Percentiles rank a stretch among this genome's conserved stretches.
Conservation (phyloP, 257 asterid genomes). For the Nemophila menziesii region DNA sequence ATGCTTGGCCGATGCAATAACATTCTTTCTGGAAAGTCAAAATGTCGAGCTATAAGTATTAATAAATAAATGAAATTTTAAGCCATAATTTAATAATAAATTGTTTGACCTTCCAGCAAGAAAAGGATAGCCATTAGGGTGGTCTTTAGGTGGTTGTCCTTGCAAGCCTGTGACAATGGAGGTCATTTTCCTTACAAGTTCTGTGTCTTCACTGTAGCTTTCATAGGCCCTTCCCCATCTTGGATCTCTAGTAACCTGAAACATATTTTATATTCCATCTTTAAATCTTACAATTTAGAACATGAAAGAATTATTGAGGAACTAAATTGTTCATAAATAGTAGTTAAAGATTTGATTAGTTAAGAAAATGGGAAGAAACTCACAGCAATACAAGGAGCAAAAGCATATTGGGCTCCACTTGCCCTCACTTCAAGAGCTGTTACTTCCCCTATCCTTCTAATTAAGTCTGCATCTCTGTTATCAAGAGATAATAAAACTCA, state of each 20-base stretch:
- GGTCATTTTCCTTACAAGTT: constrained; percentile 67
- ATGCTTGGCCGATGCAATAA: constrained; percentile 87
- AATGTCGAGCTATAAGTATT: neutral
- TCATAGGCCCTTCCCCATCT: constrained; percentile 98
- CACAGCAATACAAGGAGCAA: constrained; percentile 98
- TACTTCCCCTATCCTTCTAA: constrained; percentile 63
- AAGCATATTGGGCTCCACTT: constrained; percentile 71
- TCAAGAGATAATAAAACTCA: neutral
- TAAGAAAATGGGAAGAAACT: constrained; percentile 20
- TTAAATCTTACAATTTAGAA: neutral
- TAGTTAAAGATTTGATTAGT: neutral
- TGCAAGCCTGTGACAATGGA: constrained; percentile 77
- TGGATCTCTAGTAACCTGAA: constrained; percentile 79
- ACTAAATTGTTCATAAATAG: too few relatives aligned
- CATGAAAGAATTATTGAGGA: too few relatives aligned
- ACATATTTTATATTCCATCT: neutral
- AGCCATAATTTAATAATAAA: neutral
- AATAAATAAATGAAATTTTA: neutral
- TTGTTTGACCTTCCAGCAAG: constrained; percentile 59
- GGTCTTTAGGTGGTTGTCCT: constrained; percentile 85
- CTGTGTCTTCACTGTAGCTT: constrained; percentile 82
- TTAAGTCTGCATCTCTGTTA: constrained; percentile 63
- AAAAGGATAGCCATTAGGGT: constrained; percentile 83
- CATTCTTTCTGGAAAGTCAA: constrained; percentile 62
- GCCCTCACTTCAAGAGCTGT: constrained; percentile 98